A percentile compares a stretch with the other conserved stretches of the same genome.
Conservation (phyloP, 2,329 filamentous ascomycete species). For the Fusarium musae region DNA sequence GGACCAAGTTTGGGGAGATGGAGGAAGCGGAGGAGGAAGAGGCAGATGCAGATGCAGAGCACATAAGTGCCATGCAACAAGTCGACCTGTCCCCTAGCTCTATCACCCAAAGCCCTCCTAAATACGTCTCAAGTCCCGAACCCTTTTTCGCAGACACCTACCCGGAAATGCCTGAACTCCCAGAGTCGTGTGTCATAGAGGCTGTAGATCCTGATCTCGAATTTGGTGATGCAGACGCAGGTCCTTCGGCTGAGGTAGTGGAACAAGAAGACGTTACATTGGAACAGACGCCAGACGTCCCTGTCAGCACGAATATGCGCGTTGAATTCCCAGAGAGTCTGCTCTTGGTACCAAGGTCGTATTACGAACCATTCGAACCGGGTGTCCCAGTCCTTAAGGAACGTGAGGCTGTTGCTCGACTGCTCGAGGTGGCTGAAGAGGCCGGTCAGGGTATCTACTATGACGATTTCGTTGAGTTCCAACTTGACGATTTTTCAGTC, state of each 20-base stretch:
- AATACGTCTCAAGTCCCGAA: not conserved
- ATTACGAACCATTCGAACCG: slow-evolving; percentile 48
- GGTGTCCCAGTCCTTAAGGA: slow-evolving; percentile 42
- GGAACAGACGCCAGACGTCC: not conserved
- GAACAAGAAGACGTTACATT: not conserved
- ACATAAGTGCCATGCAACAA: slow-evolving; percentile 7
- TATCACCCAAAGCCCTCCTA: not conserved
- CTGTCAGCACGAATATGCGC: slow-evolving; percentile 13
- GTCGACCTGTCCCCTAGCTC: slow-evolving; percentile 14
- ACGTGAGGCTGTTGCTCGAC: slow-evolving; percentile 20
- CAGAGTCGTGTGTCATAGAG: slow-evolving; percentile 1
- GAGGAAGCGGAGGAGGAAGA: slow-evolving; percentile 13
- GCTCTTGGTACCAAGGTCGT: slow-evolving; percentile 45
- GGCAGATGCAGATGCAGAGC: not conserved
- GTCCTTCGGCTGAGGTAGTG: slow-evolving; percentile 3
- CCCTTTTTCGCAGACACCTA: slow-evolving; percentile 11
- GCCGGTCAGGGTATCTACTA: slow-evolving; percentile 26
- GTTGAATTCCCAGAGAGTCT: slow-evolving; percentile 46
- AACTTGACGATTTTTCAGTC: slow-evolving; percentile 67
- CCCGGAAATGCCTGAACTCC: slow-evolving; percentile 1
- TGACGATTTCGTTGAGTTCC: slow-evolving; percentile 58
- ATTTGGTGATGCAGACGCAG: not conserved
- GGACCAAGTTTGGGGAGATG: slow-evolving; percentile 35
- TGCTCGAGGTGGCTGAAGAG: slow-evolving; percentile 17
- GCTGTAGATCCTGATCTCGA: not conserved